phyloP scores from a whole-genome alignment of 2,329 filamentous ascomycete species.

The Delphinella strobiligena region DNA sequence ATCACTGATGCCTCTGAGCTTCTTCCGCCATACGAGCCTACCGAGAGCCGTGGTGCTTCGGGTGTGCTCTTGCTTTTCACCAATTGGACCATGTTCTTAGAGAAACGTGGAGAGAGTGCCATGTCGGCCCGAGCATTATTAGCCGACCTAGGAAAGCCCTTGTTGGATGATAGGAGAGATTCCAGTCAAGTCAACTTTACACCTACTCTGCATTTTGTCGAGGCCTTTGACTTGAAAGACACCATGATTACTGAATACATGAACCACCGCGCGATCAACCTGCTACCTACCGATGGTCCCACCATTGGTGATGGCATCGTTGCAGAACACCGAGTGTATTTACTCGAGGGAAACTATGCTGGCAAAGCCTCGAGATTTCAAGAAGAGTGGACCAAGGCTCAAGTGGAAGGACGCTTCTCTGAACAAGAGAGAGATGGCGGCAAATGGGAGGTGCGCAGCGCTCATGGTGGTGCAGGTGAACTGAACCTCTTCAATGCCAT shows the following conservation, averaged over 20 bases:
- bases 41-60: conserved; percentile 32
- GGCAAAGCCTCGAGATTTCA: conserved; percentile 63
- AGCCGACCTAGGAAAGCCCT: conserved; percentile 75
- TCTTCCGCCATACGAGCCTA: conserved; percentile 52
- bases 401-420: conserved; percentile 72
- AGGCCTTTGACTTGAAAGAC: conserved; percentile 7
- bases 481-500: conserved; percentile 51
- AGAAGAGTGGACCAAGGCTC: conserved; percentile 78
- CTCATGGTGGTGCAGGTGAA: conserved; percentile 46
- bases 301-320: conserved; percentile 3
- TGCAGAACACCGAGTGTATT: conserved; percentile 33
- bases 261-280: conserved; percentile 7
- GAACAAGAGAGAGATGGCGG: conserved; percentile 72
- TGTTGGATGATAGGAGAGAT: conserved; percentile 33
- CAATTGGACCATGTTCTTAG: conserved; percentile 66
- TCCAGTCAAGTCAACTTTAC: conserved; percentile 31
- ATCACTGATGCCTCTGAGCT: conserved; percentile 73
- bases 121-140: conserved; percentile 65
- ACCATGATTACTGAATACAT: conserved; percentile 8
- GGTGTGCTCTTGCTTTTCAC: conserved; percentile 77
- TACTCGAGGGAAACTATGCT: conserved; percentile 65
- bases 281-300: conserved; percentile 2
- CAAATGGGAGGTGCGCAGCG: conserved; percentile 67
- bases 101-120: conserved; percentile 52
- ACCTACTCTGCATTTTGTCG: conserved; percentile 59